phyloP scores from a whole-genome alignment of 169 alveolate genomes.

The Hepatocystis sp. region DNA sequence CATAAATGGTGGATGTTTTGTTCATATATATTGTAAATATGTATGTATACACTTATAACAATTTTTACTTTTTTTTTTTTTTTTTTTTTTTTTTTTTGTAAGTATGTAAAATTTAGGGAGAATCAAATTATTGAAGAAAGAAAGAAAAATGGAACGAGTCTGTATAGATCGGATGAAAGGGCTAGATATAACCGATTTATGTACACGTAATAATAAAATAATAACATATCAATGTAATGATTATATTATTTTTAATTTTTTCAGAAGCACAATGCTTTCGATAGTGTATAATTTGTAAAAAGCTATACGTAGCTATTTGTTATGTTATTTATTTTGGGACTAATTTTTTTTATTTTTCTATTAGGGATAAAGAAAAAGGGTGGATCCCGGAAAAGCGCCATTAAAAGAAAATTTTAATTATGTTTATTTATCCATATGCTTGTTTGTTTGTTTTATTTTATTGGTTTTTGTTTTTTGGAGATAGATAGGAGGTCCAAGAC shows the following conservation, averaged over 20 bases:
- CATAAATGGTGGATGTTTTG: not conserved
- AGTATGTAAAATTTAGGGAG: conserved; percentile 70
- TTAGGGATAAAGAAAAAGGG: conserved; percentile 56
- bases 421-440: no score
- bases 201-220: conserved; percentile 23
- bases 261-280: not conserved
- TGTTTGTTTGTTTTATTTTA: no score
- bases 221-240: no score
- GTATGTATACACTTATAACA: not conserved
- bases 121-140: conserved; percentile 60
- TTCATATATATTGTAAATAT: not conserved
- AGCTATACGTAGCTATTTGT: not conserved
- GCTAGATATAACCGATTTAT: conserved; percentile 72
- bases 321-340: conserved; percentile 1
- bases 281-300: not conserved
- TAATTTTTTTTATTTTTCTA: not conserved
- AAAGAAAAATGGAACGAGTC: conserved; percentile 56
- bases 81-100: conserved; percentile 5
- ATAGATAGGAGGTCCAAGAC: no score
- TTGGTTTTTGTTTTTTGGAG: no score
- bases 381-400: conserved; percentile 49
- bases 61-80: no score
- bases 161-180: conserved; percentile 61
- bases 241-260: not conserved
- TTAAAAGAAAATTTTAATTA: no score